Evolutionary conservation across 208 protist species (phyloP), one percentile per base, ranked within the genome.

Genomic region (Vickermania ingenoplastis): DNA sequence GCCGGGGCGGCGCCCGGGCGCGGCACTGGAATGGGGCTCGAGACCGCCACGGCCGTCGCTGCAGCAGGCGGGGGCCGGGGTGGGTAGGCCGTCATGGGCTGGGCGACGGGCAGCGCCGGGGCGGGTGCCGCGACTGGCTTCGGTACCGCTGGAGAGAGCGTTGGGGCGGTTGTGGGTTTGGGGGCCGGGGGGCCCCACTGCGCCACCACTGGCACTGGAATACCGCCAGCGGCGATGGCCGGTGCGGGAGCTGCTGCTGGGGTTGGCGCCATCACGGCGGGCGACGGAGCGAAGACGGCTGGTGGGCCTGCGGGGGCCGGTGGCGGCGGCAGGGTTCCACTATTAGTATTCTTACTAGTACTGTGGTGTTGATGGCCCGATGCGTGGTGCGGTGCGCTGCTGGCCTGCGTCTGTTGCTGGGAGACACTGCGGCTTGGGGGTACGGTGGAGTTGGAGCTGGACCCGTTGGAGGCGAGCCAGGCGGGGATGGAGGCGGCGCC

Each of bases 391-490:
- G n/a, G n/a, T n/a, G n/a, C n/a, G n/a, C n/a, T n/a, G n/a, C n/a
- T n/a, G n/a, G n/a, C n/a, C n/a, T n/a, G n/a, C n/a, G n/a, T n/a
- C n/a, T n/a, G n/a, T 17, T 45, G 36, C 36, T 45, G 36, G 36
- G 36, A 45, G 36, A 17, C 36, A 27, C 23, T 31, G 45, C 48
- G 2, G 5, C 48, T 41, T 27, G 30, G 3, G 2, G 14, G 24
- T 28, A 5, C 17, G 1, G 23, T 17, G 51, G 41, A 4, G 59
- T 21, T 22, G 41, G 45, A 14, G 59, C 26, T 4, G 14, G 48
- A 31, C 17, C 23, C 14, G 59, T 25, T n/a, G 27, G 23, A 13
- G 48, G 59, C 45, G 59, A 63, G 25, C 59, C 59, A 63, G 17
- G 41, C 41, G 5, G 59, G 59, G 0, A 63, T 30, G 28, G 29